Evolutionary conservation across 129 eudicot genomes (phyloP), one percentile per base, ranked within the genome.

Genomic region (Heracleum sosnowskyi): DNA sequence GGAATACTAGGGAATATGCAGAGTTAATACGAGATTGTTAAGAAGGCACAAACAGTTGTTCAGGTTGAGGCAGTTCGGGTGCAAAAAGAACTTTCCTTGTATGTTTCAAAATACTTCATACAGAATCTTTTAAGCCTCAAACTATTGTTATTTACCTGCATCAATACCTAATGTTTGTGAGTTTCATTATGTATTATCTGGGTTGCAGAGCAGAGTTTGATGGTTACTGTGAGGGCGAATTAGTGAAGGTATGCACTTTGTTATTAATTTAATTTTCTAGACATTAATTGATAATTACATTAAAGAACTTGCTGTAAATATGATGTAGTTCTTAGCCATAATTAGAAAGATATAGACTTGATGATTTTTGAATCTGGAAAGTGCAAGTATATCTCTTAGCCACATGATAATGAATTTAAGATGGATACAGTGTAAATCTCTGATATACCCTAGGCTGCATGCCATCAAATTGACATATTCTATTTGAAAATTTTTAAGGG

Each of bases 31-130:
- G 98, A 93, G 83, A 93, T 96, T 1, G 98, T 93, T 71, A 93
- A 93, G 87, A 93, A 93, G 86, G 98, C 98, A 24, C 98, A 93
- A 71, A 93, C 86, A 88, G 98, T 93, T 64, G 98, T 93, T 78
- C 98, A 93, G 82, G 98, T 93, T 77, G 98, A 93, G 86, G 98
- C 96, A 63, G 98, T 93, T 41, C 86, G 86, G 10, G 92, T 93
- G 78, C 96, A 93, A 74, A 93, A 93, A 86, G 98, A 93, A 76
- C 96, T 93, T 73, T 92, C 94, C 34, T 88, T 76, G 98, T 93
- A 90, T 81, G 87, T 79, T 57, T 80, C 57, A 28, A 26, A 40
- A 49, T 20, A 45, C 11, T 12, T n/a, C 11, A 47, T 45, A 37
- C 44, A 39, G 49, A 4, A 37, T 79, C 39, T 68, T 31, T 17